phyloP scores from a whole-genome alignment of 805 yeast genomes.

The Myxozyma lipomycoides region DNA sequence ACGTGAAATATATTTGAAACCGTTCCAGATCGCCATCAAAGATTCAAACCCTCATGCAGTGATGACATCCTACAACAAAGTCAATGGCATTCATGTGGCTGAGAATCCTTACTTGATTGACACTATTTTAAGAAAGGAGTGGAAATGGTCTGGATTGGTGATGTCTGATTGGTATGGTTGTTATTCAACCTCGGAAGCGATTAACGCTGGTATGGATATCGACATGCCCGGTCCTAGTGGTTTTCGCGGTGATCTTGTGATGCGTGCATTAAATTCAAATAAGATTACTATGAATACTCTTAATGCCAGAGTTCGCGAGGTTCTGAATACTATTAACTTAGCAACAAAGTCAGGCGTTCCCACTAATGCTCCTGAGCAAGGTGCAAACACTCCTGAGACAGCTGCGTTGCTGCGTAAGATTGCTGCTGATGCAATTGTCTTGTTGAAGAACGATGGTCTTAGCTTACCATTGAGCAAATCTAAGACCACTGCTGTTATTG shows the following conservation, averaged over 20 bases:
- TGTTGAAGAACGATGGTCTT: constrained; percentile 51
- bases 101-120: constrained; percentile 45
- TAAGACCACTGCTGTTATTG: constrained; percentile 50
- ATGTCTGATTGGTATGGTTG: constrained; percentile 67
- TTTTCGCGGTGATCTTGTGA: constrained; percentile 43
- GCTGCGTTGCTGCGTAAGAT: constrained; percentile 42
- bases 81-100: constrained; percentile 58
- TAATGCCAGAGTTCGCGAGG: constrained; percentile 44
- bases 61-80: constrained; percentile 62
- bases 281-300: constrained; percentile 41
- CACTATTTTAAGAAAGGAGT: constrained; percentile 51
- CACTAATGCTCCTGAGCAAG: constrained; percentile 35
- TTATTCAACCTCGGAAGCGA: constrained; percentile 45
- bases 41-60: constrained; percentile 51
- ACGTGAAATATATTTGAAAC: constrained; percentile 60
- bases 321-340: constrained; percentile 46
- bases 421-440: constrained; percentile 52
- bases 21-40: constrained; percentile 57
- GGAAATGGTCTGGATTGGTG: constrained; percentile 53
- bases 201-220: constrained; percentile 56
- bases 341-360: constrained; percentile 44
- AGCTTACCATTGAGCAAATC: constrained; percentile 47
- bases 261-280: constrained; percentile 43
- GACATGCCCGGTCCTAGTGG: constrained; percentile 66
- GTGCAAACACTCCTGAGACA: constrained; percentile 43